Evolutionary conservation across 257 asterid genomes (phyloP).

Genomic region (Marsdenia floribunda): DNA sequence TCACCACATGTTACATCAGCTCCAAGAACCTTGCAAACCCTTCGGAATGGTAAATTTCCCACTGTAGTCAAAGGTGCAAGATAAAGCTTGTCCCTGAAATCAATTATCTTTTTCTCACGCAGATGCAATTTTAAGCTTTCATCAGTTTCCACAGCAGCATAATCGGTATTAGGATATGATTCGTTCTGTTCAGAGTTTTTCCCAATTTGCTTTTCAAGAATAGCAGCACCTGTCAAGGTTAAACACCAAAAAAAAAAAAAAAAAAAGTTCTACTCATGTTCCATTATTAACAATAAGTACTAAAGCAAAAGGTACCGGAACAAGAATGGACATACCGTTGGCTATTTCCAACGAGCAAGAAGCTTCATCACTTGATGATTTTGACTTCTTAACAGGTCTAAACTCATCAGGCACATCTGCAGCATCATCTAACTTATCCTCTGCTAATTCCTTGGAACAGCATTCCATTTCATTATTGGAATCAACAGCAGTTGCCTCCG

Average conservation of each 20-base stretch:
- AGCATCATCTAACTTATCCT: slow-evolving; percentile 30
- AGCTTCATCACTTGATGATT: slow-evolving; percentile 43
- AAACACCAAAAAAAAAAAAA: not conserved
- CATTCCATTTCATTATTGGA: slow-evolving; percentile 20
- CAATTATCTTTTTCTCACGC: slow-evolving; percentile 84
- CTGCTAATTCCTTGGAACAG: slow-evolving; percentile 31
- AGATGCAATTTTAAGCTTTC: slow-evolving; percentile 70
- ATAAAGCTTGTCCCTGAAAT: slow-evolving; percentile 80
- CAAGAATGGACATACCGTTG: slow-evolving; percentile 36
- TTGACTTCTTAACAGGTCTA: slow-evolving; percentile 73
- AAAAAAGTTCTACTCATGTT: slow-evolving; percentile 10
- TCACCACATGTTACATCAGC: slow-evolving; percentile 98
- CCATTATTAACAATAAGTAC: slow-evolving; percentile 5
- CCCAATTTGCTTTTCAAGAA: slow-evolving; percentile 23
- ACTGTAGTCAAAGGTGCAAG: slow-evolving; percentile 97
- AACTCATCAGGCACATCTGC: slow-evolving; percentile 33
- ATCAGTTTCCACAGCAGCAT: slow-evolving; percentile 45
- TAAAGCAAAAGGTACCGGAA: slow-evolving; percentile 6
- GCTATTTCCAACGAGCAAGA: slow-evolving; percentile 23
- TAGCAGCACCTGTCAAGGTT: slow-evolving; percentile 32
- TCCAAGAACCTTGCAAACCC: slow-evolving; percentile 90
- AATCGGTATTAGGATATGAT: slow-evolving; percentile 22
- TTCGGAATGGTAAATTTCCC: slow-evolving; percentile 85
- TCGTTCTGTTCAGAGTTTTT: slow-evolving; percentile 27
- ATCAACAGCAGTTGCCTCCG: slow-evolving; percentile 22